A percentile compares a stretch with the other conserved stretches of the same genome.
These are phyloP conservation scores for Termitomyces sp. DNA, from an alignment of 768 basidiomycete species.

Conservation along the genomic window DNA sequence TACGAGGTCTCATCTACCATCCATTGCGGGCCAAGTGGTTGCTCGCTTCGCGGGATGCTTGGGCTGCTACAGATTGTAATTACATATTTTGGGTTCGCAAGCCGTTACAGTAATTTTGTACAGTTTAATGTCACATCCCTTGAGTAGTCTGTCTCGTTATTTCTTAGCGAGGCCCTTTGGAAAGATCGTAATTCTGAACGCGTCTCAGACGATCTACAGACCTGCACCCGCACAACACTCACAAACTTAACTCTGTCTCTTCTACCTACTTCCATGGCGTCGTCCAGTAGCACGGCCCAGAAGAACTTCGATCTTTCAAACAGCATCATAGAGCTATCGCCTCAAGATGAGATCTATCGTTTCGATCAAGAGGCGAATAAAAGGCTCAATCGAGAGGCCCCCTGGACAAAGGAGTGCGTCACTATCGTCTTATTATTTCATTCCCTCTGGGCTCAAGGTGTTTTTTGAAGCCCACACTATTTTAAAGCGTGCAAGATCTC, in stretches of 20 bases:
- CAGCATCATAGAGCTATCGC: slow-evolving; percentile 61
- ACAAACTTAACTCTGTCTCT: neutral
- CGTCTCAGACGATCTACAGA: neutral
- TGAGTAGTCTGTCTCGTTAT: neutral
- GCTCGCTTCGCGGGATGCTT: slow-evolving; percentile 54
- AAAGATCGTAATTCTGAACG: neutral
- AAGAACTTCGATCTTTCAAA: slow-evolving; percentile 72
- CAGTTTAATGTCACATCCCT: neutral
- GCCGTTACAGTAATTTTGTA: slow-evolving; percentile 26
- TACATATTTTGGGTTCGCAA: slow-evolving; percentile 88
- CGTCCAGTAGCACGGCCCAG: slow-evolving; percentile 53
- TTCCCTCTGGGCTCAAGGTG: neutral
- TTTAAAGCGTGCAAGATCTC: slow-evolving; percentile 94
- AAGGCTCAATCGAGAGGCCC: slow-evolving; percentile 59
- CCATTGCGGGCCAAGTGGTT: slow-evolving; percentile 67
- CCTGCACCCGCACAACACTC: neutral
- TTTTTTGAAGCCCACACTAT: slow-evolving; percentile 56
- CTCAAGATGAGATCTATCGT: slow-evolving; percentile 76
- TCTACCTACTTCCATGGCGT: neutral
- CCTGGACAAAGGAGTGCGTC: slow-evolving; percentile 85
- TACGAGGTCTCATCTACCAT: slow-evolving; percentile 73
- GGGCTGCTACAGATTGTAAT: slow-evolving; percentile 58
- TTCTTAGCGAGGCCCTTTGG: too few relatives aligned
- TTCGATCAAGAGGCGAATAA: slow-evolving; percentile 68
- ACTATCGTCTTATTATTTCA: neutral